These are phyloP conservation scores for Lecanosticta acicola DNA, from an alignment of 2,329 filamentous ascomycete genomes.

Conservation along the genomic window DNA sequence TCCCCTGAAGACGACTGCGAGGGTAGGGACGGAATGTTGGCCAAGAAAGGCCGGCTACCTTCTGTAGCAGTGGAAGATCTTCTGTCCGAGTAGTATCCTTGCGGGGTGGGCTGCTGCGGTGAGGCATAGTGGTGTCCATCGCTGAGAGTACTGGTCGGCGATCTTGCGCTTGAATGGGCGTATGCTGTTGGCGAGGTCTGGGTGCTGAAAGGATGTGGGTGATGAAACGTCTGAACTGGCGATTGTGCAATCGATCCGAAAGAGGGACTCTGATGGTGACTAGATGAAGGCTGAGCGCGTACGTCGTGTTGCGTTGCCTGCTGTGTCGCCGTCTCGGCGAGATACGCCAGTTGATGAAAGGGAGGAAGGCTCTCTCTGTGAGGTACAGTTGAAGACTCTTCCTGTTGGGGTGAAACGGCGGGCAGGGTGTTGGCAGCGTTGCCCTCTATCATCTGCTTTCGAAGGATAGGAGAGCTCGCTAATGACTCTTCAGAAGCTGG, in stretches of 20 bases:
- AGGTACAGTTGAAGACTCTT: conserved; percentile 19
- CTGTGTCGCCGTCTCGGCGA: conserved; percentile 44
- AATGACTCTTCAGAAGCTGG: conserved; percentile 13
- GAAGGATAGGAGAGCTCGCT: conserved; percentile 21
- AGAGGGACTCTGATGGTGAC: conserved; percentile 26
- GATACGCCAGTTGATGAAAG: conserved; percentile 28
- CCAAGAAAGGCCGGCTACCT: conserved; percentile 10
- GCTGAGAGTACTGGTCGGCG: conserved; percentile 24
- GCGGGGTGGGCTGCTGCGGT: conserved; percentile 15
- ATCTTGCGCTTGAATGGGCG: conserved; percentile 14
- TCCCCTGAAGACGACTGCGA: conserved; percentile 29
- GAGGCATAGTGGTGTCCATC: conserved; percentile 24
- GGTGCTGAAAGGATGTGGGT: conserved; percentile 19
- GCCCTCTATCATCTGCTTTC: conserved; percentile 19
- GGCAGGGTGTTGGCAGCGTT: conserved; percentile 22
- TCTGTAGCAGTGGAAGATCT: conserved; percentile 18
- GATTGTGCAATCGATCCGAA: conserved; percentile 29
- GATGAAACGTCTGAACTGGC: conserved; percentile 22
- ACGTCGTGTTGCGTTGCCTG: conserved; percentile 19
- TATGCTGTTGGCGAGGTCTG: conserved; percentile 26
- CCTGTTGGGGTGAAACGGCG: conserved; percentile 16
- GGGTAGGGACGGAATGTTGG: conserved; percentile 21
- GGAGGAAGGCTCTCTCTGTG: conserved; percentile 28
- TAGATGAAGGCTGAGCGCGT: conserved; percentile 13
- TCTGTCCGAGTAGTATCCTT: conserved; percentile 22